Base-by-base conservation (phyloP, 495 filamentous ascomycete genomes). In the Penicillium odoratum region DNA sequence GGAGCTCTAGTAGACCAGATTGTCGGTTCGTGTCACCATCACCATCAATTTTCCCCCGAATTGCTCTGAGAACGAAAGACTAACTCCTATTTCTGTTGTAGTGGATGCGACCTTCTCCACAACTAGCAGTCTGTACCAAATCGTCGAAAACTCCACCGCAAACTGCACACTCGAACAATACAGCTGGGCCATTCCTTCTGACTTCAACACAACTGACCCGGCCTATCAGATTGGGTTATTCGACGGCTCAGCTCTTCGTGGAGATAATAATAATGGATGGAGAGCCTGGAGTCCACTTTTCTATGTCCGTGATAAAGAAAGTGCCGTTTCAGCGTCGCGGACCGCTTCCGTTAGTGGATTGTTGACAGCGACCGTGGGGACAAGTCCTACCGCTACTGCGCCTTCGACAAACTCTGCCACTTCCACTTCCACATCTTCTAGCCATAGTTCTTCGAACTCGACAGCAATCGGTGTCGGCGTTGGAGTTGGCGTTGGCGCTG, bases 81-180 rank as follows among this genome's bases (percentile, higher is more conserved):
- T 10, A 2, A 46, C 11, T 33, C 16, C 6, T 40, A 5, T 15
- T 34, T 33, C 15, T 21, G 21, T 21, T 21, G 21, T 21, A 55
- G 52, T 42, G 13, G 28, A 29, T 21, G 52, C 52, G 4, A 47
- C 40, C 15, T 55, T 55, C 30, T 31, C 40, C 13, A 55, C 21
- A 15, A 6, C 10, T 21, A 55, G 52, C 52, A 33, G 2, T 21
- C 40, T 55, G 9, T 55, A 55, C 40, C 40, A 55, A 34, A 21
- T 55, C 10, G 28, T 55, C 26, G 4, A 5, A 25, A 55, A 55
- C 25, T 25, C 26, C 15, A 55, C 40, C 25, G 52, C 52, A n/a
- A 55, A 55, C 42, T 55, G 52, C 26, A 55, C 52, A 3, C 42
- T 55, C n/a, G 52, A 55, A 25, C 40, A 45, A 33, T 55, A 55